Evolutionary conservation across 2,329 filamentous ascomycete species (phyloP).

Genomic region (Myrmaecium sp.): DNA sequence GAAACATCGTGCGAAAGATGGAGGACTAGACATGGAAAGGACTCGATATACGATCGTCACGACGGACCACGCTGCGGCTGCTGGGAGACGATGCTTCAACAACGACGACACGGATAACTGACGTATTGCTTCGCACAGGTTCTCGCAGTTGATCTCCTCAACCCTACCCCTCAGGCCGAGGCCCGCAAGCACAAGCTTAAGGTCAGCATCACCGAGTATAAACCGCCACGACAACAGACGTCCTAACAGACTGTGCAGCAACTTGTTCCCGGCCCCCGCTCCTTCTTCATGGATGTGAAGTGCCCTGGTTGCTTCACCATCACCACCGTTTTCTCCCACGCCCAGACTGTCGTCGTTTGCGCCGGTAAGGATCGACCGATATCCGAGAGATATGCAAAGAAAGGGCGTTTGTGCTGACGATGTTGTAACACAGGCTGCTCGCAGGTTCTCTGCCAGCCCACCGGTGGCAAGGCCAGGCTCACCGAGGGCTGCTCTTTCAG

Average conservation of each 20-base stretch:
- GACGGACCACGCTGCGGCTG: too few species aligned
- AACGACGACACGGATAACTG: too few species aligned
- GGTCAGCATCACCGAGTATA: conserved; percentile 39
- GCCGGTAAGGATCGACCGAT: too few species aligned
- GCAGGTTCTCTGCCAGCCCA: conserved; percentile 98
- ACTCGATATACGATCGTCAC: too few species aligned
- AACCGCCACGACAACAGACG: not conserved
- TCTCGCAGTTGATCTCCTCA: conserved; percentile 99
- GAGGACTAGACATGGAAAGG: too few species aligned
- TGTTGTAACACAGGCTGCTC: too few species aligned
- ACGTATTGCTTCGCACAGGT: conserved; percentile 44
- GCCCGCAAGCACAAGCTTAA: conserved; percentile 99
- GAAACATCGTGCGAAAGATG: too few species aligned
- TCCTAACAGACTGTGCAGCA: conserved; percentile 35
- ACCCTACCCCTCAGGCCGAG: conserved; percentile 95
- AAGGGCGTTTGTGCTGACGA: too few species aligned
- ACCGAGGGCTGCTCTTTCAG: conserved; percentile 99
- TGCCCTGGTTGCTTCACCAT: conserved; percentile 99
- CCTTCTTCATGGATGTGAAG: conserved; percentile 99
- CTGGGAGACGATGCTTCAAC: too few species aligned
- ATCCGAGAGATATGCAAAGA: not conserved
- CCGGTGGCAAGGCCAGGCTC: conserved; percentile 95
- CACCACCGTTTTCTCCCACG: conserved; percentile 99
- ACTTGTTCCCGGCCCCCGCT: conserved; percentile 89
- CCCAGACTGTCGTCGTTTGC: conserved; percentile 99